Evolutionary conservation across 2,329 filamentous ascomycete species (phyloP).

Genomic region (Xylariaceae sp.): DNA sequence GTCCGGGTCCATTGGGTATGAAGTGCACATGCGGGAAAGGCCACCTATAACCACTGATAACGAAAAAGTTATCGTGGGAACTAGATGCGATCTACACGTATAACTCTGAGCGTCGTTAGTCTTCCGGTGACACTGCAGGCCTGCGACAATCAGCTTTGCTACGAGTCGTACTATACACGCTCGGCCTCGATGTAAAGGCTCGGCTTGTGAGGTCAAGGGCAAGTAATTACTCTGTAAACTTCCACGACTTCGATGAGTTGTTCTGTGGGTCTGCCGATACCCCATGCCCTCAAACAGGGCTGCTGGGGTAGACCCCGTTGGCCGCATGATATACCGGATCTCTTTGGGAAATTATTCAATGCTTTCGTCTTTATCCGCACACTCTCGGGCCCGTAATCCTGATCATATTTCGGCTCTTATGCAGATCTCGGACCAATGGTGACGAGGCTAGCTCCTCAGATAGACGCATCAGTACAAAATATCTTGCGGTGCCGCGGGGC

Average conservation of each 20-base stretch:
- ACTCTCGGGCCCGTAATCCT: constrained; percentile 36
- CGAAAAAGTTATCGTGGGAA: background rate
- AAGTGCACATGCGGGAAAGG: constrained; percentile 16
- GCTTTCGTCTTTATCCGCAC: constrained; percentile 43
- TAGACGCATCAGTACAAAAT: constrained; percentile 27
- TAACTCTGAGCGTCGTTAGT: background rate
- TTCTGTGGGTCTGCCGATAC: constrained; percentile 46
- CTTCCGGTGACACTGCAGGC: constrained; percentile 2
- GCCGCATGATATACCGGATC: constrained; percentile 51
- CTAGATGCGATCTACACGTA: background rate
- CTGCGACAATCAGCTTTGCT: constrained; percentile 5
- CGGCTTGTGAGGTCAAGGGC: constrained; percentile 5
- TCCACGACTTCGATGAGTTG: constrained; percentile 48
- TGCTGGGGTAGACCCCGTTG: constrained; percentile 36
- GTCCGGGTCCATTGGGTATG: constrained; percentile 14
- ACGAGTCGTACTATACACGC: background rate
- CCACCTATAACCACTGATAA: constrained; percentile 11
- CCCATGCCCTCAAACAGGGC: constrained; percentile 30
- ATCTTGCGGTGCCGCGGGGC: constrained; percentile 17
- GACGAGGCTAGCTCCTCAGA: constrained; percentile 35
- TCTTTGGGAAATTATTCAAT: constrained; percentile 53
- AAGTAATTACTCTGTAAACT: no score
- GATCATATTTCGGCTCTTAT: constrained; percentile 43
- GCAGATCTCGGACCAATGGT: constrained; percentile 37
- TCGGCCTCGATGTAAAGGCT: constrained; percentile 2